Evolutionary conservation across 805 yeast species (phyloP).

Genomic region (Candida insectorum): DNA sequence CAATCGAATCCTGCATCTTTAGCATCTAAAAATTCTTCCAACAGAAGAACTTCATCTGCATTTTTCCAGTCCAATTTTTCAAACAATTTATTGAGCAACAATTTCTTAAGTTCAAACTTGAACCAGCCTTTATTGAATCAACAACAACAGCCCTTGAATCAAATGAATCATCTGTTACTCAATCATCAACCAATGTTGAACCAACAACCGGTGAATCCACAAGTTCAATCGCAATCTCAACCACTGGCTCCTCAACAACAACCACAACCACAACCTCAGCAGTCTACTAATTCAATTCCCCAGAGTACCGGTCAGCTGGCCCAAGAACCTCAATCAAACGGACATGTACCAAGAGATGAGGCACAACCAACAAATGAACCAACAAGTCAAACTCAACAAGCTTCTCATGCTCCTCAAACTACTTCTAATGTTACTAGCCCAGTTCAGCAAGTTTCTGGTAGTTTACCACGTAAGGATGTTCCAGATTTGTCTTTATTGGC

Average conservation of each 20-base stretch:
- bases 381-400: slow-evolving; percentile 9
- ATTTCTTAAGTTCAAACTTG: slow-evolving; percentile 10
- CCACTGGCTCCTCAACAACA: slow-evolving; percentile 1
- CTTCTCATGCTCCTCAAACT: neutral
- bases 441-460: slow-evolving; percentile 13
- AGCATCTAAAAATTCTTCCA: slow-evolving; percentile 22
- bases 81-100: slow-evolving; percentile 13
- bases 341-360: slow-evolving; percentile 2
- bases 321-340: slow-evolving; percentile 4
- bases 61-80: slow-evolving; percentile 35
- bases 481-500: slow-evolving; percentile 73
- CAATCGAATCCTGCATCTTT: slow-evolving; percentile 19
- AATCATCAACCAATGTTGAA: slow-evolving; percentile 8
- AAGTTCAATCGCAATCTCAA: slow-evolving; percentile 1
- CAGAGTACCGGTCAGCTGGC: slow-evolving; percentile 3
- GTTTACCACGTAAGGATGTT: slow-evolving; percentile 29
- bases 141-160: slow-evolving; percentile 1
- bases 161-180: no score
- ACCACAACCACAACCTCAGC: slow-evolving; percentile 2
- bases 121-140: slow-evolving; percentile 6
- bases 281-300: slow-evolving; percentile 1
- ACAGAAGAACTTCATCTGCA: slow-evolving; percentile 53
- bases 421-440: slow-evolving; percentile 9
- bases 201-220: slow-evolving; percentile 2
- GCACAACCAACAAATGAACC: slow-evolving; percentile 5